Percentiles rank a stretch among this genome's conserved stretches.
Evolutionary conservation across 495 filamentous ascomycete genomes (phyloP).

Genomic region (Copromyces sp.): DNA sequence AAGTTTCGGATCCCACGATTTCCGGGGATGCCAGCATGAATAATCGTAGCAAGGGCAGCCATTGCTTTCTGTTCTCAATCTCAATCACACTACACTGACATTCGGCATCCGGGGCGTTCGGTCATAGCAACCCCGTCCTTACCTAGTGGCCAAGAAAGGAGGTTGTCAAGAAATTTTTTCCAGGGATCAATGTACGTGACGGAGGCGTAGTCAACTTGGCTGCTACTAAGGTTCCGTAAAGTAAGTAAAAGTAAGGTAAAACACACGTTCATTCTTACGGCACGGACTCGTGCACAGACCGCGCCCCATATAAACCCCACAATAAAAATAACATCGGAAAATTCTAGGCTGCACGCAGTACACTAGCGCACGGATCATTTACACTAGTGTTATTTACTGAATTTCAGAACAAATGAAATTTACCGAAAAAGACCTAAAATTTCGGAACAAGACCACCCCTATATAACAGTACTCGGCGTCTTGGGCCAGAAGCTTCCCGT

Average conservation of each 20-base stretch:
- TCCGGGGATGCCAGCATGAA: slow-evolving; percentile 29
- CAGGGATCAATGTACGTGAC: not conserved
- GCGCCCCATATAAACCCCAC: too few relatives aligned
- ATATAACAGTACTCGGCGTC: not conserved
- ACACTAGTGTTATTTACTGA: too few relatives aligned
- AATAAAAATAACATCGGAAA: too few relatives aligned
- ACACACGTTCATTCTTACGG: too few relatives aligned
- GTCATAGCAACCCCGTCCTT: not conserved
- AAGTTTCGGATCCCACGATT: not conserved
- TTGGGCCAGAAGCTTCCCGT: not conserved
- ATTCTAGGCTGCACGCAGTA: too few relatives aligned
- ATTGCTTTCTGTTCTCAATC: not conserved
- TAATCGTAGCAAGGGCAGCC: slow-evolving; percentile 27
- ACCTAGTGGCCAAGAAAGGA: slow-evolving; percentile 15
- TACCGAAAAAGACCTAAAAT: too few relatives aligned
- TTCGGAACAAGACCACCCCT: too few relatives aligned
- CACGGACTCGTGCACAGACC: too few relatives aligned
- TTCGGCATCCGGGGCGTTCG: not conserved
- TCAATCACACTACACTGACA: not conserved
- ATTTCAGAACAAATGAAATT: too few relatives aligned
- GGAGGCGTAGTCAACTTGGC: not conserved
- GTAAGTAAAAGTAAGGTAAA: too few relatives aligned
- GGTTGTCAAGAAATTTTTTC: slow-evolving; percentile 37
- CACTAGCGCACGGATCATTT: too few relatives aligned
- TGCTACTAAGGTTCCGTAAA: not conserved